Base-by-base conservation (phyloP, 2,329 filamentous ascomycete species). In the Orbilia brochopaga region DNA sequence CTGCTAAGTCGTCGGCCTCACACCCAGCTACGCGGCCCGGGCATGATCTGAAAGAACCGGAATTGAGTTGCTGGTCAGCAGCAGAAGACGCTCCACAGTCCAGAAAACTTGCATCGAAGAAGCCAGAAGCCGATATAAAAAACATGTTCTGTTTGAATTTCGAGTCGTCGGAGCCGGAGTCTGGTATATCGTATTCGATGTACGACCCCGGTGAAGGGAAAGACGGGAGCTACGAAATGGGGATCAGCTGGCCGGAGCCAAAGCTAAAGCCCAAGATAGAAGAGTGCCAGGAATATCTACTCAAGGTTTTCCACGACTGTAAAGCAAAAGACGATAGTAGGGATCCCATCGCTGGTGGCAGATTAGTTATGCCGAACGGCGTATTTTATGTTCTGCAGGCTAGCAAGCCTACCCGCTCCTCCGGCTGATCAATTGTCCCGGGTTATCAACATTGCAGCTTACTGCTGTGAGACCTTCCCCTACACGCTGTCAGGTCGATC, bases 331-430 rank as follows among this genome's bases (percentile, higher is more conserved):
- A 35, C 11, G 21, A 40, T 17, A 1, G 2, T 11, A 10, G 21
- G 27, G 17, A 21, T 4, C 37, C 37, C 11, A 44, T 44, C 11
- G 32, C 54, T 4, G 61, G 61, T n/a, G 61, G 61, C 21, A 65
- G 55, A 32, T 19, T 56, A 10, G 35, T 42, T 15, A 40, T 57
- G 21, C 21, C 17, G 32, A 35, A 44, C n/a, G 61, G 61, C 17
- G 44, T 52, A 11, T 57, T 52, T 44, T 65, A 23, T 40, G 37
- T 44, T 23, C 21, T 65, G 17, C 40, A 57, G 35, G 30, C 51
- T 17, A 30, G 19, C 3, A n/a, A 37, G 11, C 32, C 30, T 40
- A 17, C 15, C 11, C 11, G 17, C 21, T 24, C 17, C 19, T 21
- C 3, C 32, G 27, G 8, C 8, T 32, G 27, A 32, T 32, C 8